A percentile compares a stretch with the other conserved stretches of the same genome.
Evolutionary conservation across 257 asterid genomes (phyloP).

Genomic region (Rhazya stricta): DNA sequence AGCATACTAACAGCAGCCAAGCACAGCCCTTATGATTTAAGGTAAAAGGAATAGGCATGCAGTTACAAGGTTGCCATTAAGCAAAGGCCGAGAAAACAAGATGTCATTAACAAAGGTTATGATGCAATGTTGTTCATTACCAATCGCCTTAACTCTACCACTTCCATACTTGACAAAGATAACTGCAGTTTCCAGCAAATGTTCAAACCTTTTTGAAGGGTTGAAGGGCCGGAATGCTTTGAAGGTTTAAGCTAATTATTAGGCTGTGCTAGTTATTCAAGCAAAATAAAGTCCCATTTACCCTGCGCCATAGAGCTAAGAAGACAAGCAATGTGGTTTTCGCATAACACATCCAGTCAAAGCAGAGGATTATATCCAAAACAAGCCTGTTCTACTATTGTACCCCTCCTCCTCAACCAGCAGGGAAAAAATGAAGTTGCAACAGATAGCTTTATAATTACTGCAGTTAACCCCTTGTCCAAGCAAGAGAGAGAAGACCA

Average conservation of each 20-base stretch:
- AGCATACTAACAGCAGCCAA: not conserved
- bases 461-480: not conserved
- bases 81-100: not conserved
- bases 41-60: not conserved
- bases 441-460: not conserved
- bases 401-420: not conserved
- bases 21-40: not conserved
- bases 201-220: not conserved
- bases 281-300: not conserved
- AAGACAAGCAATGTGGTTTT: not conserved
- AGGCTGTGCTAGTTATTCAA: not conserved
- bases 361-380: not conserved
- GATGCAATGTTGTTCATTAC: slow-evolving; percentile 1
- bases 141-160: not conserved
- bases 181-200: not conserved
- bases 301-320: not conserved
- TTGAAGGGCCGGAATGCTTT: not conserved
- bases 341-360: not conserved
- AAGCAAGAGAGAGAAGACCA: not conserved
- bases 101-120: too few species aligned
- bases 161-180: not conserved
- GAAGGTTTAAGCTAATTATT: not conserved
- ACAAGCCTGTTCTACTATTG: not conserved
- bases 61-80: not conserved
- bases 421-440: not conserved